phyloP scores from a whole-genome alignment of 1,284 basidiomycete genomes.

The Trametes versicolor region DNA sequence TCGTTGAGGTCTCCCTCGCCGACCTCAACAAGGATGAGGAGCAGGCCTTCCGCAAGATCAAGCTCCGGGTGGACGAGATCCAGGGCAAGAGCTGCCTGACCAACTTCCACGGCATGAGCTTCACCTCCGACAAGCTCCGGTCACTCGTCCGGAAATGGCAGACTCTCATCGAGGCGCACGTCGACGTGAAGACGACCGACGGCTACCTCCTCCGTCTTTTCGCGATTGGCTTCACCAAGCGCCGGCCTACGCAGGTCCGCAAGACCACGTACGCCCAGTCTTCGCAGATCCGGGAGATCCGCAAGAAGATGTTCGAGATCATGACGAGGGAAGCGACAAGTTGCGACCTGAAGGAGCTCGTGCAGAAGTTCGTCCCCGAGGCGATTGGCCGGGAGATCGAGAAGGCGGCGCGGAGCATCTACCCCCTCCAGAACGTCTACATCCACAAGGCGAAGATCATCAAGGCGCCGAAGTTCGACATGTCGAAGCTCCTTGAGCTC shows the following conservation, averaged over 20 bases:
- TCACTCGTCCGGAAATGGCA: slow-evolving; percentile 99
- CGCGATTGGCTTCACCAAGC: slow-evolving; percentile 99
- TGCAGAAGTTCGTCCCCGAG: slow-evolving; percentile 99
- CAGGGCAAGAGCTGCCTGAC: slow-evolving; percentile 99
- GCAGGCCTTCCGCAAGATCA: slow-evolving; percentile 99
- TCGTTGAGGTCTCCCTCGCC: slow-evolving; percentile 95
- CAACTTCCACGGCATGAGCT: slow-evolving; percentile 99
- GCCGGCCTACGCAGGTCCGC: slow-evolving; percentile 95
- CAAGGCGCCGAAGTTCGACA: slow-evolving; percentile 97
- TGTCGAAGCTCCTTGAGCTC: slow-evolving; percentile 94
- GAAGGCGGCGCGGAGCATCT: slow-evolving; percentile 96
- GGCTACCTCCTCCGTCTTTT: slow-evolving; percentile 99
- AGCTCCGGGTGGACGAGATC: slow-evolving; percentile 97
- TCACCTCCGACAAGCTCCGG: slow-evolving; percentile 99
- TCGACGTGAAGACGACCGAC: slow-evolving; percentile 99
- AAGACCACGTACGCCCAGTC: slow-evolving; percentile 99
- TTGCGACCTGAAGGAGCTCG: slow-evolving; percentile 97
- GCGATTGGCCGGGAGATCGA: slow-evolving; percentile 99
- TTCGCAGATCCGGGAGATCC: slow-evolving; percentile 95
- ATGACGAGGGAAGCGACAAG: slow-evolving; percentile 96
- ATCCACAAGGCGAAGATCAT: slow-evolving; percentile 98
- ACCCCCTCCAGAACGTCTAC: slow-evolving; percentile 98
- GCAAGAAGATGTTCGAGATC: slow-evolving; percentile 99
- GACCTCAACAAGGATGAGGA: slow-evolving; percentile 99
- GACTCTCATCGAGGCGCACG: slow-evolving; percentile 97